phyloP scores from a whole-genome alignment of 2,329 filamentous ascomycete species.

The Microsporum audouinii region DNA sequence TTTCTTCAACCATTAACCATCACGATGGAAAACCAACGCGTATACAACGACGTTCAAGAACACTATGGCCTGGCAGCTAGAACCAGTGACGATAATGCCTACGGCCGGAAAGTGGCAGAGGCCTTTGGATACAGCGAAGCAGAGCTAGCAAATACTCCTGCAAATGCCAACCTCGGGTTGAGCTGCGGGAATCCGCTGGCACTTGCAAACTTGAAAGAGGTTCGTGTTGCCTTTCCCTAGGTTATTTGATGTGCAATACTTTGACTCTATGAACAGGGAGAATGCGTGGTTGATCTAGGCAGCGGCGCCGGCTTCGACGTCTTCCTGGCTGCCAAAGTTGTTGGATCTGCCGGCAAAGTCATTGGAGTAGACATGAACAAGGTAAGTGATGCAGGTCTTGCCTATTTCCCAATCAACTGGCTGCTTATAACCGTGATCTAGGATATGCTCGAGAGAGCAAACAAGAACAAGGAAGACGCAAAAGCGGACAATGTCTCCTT shows the following conservation, averaged over 20 bases:
- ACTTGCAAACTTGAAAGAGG: conserved; percentile 38
- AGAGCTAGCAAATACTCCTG: conserved; percentile 38
- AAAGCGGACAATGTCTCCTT: conserved; percentile 40
- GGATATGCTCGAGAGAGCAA: conserved; percentile 46
- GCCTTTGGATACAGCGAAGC: conserved; percentile 44
- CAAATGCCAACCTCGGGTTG: conserved; percentile 42
- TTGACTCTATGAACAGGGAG: conserved; percentile 32
- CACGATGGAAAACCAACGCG: conserved; percentile 11
- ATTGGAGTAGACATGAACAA: conserved; percentile 53
- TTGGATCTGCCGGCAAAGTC: conserved; percentile 39
- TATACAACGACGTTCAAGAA: conserved; percentile 15
- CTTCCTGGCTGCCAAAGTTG: conserved; percentile 42
- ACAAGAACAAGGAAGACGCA: conserved; percentile 33
- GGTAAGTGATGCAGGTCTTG: conserved; percentile 23
- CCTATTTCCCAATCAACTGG: neutral
- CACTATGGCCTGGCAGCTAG: conserved; percentile 17
- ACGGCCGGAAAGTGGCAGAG: conserved; percentile 36
- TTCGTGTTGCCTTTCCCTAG: conserved; percentile 13
- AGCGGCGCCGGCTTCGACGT: conserved; percentile 49
- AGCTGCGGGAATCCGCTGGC: conserved; percentile 46
- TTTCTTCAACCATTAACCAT: neutral
- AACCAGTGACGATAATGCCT: conserved; percentile 26
- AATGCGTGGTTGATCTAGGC: conserved; percentile 48
- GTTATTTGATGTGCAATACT: neutral
- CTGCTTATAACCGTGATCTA: conserved; percentile 18